phyloP scores from a whole-genome alignment of 1,139 yeast genomes.

The Scheffersomyces stambukii region DNA sequence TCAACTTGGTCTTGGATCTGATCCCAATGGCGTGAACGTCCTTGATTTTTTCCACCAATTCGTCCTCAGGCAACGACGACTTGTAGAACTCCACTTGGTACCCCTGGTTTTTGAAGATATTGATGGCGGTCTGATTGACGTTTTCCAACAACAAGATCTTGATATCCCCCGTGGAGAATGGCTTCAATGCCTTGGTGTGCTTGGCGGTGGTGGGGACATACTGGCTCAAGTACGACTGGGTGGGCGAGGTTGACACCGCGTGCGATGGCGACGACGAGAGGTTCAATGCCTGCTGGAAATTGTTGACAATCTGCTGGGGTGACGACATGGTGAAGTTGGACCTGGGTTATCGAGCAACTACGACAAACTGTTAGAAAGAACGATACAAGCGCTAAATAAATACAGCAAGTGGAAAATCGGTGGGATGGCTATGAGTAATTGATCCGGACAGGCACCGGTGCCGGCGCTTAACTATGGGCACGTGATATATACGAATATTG shows the following conservation, averaged over 20 bases:
- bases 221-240: constrained; percentile 48
- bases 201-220: constrained; percentile 43
- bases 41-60: constrained; percentile 87
- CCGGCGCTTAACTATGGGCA: too few species aligned
- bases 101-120: constrained; percentile 82
- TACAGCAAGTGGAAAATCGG: not conserved
- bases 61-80: constrained; percentile 86
- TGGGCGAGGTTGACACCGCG: constrained; percentile 76
- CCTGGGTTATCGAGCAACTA: not conserved
- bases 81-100: constrained; percentile 95
- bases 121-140: constrained; percentile 87
- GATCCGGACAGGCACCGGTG: too few species aligned
- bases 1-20: constrained; percentile 91
- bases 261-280: constrained; percentile 45
- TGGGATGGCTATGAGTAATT: not conserved
- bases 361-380: not conserved
- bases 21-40: constrained; percentile 97
- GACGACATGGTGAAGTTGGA: constrained; percentile 43
- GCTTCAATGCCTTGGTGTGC: constrained; percentile 70
- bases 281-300: constrained; percentile 52
- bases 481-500: too few species aligned
- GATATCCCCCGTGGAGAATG: constrained; percentile 87
- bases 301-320: constrained; percentile 63
- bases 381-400: not conserved
- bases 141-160: constrained; percentile 88